Evolutionary conservation across 208 protist genomes (phyloP).

Genomic region (Herpetomonas tarakana): DNA sequence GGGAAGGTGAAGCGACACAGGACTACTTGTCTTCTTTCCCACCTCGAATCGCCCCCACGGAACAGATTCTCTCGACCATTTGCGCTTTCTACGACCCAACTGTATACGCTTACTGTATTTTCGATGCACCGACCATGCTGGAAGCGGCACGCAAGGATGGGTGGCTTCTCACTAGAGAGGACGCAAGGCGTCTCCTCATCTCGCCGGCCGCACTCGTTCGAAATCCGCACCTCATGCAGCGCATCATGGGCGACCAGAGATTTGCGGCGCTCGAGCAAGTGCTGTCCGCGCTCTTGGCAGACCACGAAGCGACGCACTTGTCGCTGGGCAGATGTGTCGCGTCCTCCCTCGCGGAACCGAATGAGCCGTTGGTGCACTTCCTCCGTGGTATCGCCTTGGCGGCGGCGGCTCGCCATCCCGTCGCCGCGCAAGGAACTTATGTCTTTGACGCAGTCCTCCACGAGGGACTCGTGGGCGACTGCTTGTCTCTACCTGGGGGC

Average conservation of each 20-base stretch:
- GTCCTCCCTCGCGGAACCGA: neutral
- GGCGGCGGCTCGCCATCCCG: conserved; percentile 16
- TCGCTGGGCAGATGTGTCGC: conserved; percentile 6
- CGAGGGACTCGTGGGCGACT: conserved; percentile 16
- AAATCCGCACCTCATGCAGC: neutral
- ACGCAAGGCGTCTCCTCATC: conserved; percentile 10
- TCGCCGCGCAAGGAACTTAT: conserved; percentile 29
- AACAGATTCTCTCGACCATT: conserved; percentile 23
- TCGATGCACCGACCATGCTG: conserved; percentile 31
- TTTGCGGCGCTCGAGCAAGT: conserved; percentile 6
- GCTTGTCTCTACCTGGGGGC: conserved; percentile 27
- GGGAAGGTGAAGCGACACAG: too few species aligned
- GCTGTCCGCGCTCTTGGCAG: conserved; percentile 16
- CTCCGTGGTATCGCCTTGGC: conserved; percentile 31
- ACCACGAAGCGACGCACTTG: conserved; percentile 20
- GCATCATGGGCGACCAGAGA: conserved; percentile 14
- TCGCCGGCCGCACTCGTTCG: conserved; percentile 22
- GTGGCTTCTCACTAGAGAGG: neutral
- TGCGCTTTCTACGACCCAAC: conserved; percentile 15
- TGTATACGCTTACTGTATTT: conserved; percentile 46
- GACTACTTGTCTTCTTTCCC: too few species aligned
- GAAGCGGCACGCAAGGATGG: conserved; percentile 7
- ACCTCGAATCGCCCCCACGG: conserved; percentile 19
- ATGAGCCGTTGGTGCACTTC: conserved; percentile 22
- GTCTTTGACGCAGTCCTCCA: conserved; percentile 34